phyloP scores from a whole-genome alignment of 805 yeast genomes.

The Lachancea sp. region DNA sequence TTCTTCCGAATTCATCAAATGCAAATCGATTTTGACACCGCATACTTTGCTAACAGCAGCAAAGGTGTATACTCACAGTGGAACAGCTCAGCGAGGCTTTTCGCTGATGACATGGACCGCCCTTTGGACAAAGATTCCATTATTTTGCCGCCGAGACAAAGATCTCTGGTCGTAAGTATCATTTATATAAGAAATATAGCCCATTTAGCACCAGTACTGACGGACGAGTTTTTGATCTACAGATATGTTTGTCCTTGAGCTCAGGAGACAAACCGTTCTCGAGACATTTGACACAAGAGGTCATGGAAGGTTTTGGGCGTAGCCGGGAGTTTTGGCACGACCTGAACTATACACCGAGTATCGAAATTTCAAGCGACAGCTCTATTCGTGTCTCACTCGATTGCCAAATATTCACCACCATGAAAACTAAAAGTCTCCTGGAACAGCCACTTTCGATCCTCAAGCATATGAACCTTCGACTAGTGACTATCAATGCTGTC shows the following conservation, averaged over 20 bases:
- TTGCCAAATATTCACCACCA: conserved; percentile 8
- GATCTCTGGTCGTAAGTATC: conserved; percentile 3
- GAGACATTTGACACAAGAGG: not conserved
- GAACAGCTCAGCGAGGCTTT: not conserved
- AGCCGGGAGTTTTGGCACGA: conserved; percentile 9
- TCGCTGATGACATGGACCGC: not conserved
- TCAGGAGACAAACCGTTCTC: not conserved
- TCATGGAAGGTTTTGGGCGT: not conserved
- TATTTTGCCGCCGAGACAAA: conserved; percentile 10
- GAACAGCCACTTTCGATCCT: conserved; percentile 12
- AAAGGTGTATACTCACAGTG: not conserved
- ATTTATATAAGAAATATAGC: not conserved
- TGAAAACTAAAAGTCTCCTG: conserved; percentile 10
- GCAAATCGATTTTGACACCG: not conserved
- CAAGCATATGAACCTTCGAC: conserved; percentile 3
- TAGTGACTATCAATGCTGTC: conserved; percentile 4
- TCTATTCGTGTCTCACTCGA: conserved; percentile 1
- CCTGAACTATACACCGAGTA: conserved; percentile 5
- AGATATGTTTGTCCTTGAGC: not conserved
- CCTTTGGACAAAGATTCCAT: not conserved
- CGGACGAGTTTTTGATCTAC: not conserved
- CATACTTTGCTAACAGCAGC: not conserved
- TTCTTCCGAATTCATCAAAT: not conserved
- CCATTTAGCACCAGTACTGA: not conserved
- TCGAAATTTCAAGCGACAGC: not conserved